Base-by-base conservation (phyloP, 2,329 filamentous ascomycete species). In the Talaromyces sp. region DNA sequence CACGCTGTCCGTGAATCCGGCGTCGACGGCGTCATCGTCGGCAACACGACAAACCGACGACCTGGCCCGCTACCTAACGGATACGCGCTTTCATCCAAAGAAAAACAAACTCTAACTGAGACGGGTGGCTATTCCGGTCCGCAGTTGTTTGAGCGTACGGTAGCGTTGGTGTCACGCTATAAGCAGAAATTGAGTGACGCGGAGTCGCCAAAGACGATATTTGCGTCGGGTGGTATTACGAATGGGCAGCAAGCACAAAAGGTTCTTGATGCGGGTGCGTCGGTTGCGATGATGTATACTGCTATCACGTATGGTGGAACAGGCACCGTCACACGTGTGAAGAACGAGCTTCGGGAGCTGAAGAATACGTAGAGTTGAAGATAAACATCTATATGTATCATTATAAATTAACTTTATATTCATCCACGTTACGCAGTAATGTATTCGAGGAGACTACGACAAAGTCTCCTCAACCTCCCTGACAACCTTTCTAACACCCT, bases 1-100 rank as follows among this genome's bases (percentile, higher is more conserved):
- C 87, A 93, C 70, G 93, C 93, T 0, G 89, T 97, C 13, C 90
- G 88, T 82, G 83, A 84, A 70, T 92, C 91, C 66, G 93, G 93
- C 7, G 93, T 98, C 1, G 93, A 97, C 71, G 95, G 95, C 33
- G 88, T 99, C 41, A 97, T 99, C 68, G 94, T 99, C 3, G 95
- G 94, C 11, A 99, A 99, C 81, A 99, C 95, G 0, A 99, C 95
- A 2, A 96, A 95, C 79, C 86, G 89, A 69, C 85, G 95, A 50
- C 85, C 89, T 0, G 89, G 88, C 3, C 81, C 93, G 2, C 75
- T 94, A 0, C 90, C 93, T 0, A 79, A 84, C 27, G 88, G 89
- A 31, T 86, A 89, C 69, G 77, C 81, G 39, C 83, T 97, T 31
- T 85, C 89, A 0, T 72, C 81, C 1, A 83, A 85, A 68, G 94